phyloP scores from a whole-genome alignment of 2,329 filamentous ascomycete genomes.

The Ramularia collo-cygni region DNA sequence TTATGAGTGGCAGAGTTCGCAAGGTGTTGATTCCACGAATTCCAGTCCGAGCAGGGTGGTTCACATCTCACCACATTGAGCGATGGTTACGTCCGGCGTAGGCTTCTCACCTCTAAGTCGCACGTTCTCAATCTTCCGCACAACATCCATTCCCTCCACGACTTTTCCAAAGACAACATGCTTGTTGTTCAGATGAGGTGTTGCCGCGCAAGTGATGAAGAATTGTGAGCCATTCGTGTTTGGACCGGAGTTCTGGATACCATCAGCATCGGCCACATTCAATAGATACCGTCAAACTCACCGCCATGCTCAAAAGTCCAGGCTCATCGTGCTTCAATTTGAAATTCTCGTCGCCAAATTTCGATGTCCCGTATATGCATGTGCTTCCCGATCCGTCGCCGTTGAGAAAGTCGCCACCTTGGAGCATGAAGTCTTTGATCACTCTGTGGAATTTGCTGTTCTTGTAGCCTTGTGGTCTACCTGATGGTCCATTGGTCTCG shows the following conservation, averaged over 20 bases:
- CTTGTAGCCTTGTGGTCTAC: conserved; percentile 87
- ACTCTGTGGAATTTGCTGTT: conserved; percentile 90
- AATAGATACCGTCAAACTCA: conserved; percentile 41
- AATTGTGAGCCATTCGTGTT: conserved; percentile 95
- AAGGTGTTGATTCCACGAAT: too few relatives aligned
- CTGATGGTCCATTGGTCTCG: conserved; percentile 71
- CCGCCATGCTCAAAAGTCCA: conserved; percentile 87
- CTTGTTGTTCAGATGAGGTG: conserved; percentile 83
- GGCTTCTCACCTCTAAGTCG: conserved; percentile 79
- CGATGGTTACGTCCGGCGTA: conserved; percentile 73
- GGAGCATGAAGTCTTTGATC: conserved; percentile 95
- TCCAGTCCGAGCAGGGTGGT: too few relatives aligned
- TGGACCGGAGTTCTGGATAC: conserved; percentile 69
- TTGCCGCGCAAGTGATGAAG: conserved; percentile 87
- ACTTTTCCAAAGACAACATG: conserved; percentile 95
- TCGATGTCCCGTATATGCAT: conserved; percentile 75
- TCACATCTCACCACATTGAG: conserved; percentile 90
- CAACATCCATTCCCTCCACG: conserved; percentile 80
- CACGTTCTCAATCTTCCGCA: conserved; percentile 86
- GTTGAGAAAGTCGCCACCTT: conserved; percentile 92
- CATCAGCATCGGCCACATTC: background rate
- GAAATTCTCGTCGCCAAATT: conserved; percentile 91
- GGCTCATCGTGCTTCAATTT: conserved; percentile 67
- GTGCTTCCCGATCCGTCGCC: conserved; percentile 85
- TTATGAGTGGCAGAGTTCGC: too few relatives aligned